Conservation (phyloP, 192 early-diverging fungal species). For the Pilaira anomala region DNA sequence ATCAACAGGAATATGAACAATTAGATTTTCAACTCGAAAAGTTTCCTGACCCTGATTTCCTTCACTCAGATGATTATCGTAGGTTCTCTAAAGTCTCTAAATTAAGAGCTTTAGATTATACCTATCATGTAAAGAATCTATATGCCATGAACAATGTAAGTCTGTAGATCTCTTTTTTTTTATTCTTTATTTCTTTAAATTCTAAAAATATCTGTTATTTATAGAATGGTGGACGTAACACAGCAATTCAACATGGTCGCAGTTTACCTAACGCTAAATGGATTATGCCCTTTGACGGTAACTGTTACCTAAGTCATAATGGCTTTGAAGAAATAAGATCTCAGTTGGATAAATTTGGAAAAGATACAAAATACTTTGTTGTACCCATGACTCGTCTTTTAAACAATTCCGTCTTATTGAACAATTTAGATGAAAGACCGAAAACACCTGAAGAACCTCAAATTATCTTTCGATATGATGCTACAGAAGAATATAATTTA, state of each 20-base stretch:
- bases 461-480: constrained; percentile 57
- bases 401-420: constrained; percentile 52
- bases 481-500: constrained; percentile 51
- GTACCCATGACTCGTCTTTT: constrained; percentile 61
- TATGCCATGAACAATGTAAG: constrained; percentile 71
- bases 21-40: constrained; percentile 58
- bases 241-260: constrained; percentile 51
- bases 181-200: neutral
- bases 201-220: constrained; percentile 11
- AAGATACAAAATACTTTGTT: constrained; percentile 54
- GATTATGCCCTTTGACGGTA: constrained; percentile 66
- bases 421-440: constrained; percentile 48
- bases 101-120: constrained; percentile 55
- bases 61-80: constrained; percentile 58
- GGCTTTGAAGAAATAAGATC: constrained; percentile 54
- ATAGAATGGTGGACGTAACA: constrained; percentile 63
- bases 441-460: constrained; percentile 61
- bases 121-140: constrained; percentile 62
- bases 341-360: constrained; percentile 43
- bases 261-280: constrained; percentile 45
- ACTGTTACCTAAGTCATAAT: constrained; percentile 54
- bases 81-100: constrained; percentile 56
- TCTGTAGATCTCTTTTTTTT: neutral
- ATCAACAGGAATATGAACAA: constrained; percentile 48
- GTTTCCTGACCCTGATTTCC: constrained; percentile 60